Conservation (phyloP, 129 eudicot species). For the Mikania micrantha region DNA sequence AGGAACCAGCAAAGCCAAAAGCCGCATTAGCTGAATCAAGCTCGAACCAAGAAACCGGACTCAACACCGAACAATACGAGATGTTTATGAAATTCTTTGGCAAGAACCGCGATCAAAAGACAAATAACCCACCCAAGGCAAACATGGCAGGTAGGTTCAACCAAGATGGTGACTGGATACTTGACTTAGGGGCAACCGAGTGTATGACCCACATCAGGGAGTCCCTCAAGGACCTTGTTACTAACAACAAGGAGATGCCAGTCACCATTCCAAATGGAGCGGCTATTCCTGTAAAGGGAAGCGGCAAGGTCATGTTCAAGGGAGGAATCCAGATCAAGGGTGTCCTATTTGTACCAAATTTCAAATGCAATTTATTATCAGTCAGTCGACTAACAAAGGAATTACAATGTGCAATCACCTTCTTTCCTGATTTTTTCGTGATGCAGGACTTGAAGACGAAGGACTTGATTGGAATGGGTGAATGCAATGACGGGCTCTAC, state of each 20-base stretch:
- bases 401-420: neutral
- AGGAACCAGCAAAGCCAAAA: neutral
- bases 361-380: neutral
- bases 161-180: neutral
- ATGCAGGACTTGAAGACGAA: neutral
- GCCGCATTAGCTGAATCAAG: neutral
- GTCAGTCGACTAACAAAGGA: neutral
- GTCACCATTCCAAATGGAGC: neutral
- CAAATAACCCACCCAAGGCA: neutral
- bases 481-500: neutral
- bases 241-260: neutral
- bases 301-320: neutral
- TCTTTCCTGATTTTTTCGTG: neutral
- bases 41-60: neutral
- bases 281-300: neutral
- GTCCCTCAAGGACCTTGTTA: neutral
- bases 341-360: neutral
- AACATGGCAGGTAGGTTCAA: neutral
- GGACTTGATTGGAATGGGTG: neutral
- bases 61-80: neutral
- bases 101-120: no score
- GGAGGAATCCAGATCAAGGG: neutral
- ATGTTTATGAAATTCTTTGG: neutral
- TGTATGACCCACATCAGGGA: neutral
- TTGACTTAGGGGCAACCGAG: neutral